Base-by-base conservation (phyloP, 2,329 filamentous ascomycete species). In the Fusarium tupiense region DNA sequence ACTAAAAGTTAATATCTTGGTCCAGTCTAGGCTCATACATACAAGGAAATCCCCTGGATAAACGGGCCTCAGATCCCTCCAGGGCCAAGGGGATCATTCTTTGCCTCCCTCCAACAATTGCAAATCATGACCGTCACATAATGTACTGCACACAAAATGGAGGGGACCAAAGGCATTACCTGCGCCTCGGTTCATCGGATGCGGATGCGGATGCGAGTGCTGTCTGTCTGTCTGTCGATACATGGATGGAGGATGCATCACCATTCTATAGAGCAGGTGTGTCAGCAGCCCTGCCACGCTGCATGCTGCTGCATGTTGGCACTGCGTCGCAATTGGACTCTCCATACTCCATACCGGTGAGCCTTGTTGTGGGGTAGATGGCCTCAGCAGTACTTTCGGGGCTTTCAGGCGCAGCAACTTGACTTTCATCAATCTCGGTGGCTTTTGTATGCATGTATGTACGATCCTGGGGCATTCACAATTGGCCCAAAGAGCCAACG, bases 341-440 rank as follows among this genome's bases (percentile, higher is more conserved):
- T 60, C 71, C 71, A 74, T 44, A 47, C 50, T 61, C 71, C 71
- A 73, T 74, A 73, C 71, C 71, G 71, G 71, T 73, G 71, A 74
- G 71, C 61, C 43, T 38, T 61, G 54, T 40, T 73, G 71, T 73
- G 71, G 71, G 71, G 71, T 71, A 74, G 71, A 69, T 68, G 71
- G 67, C 67, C 71, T 73, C 71, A 71, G 47, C 24, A 57, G 43
- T 61, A 49, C 43, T 59, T 71, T 71, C 56, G 37, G 44, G 66
- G 57, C 57, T 61, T 61, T 67, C 52, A 46, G 43, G 56, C 50
- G 66, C 61, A 50, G 69, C 46, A 69, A 7, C 13, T 26, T 38
- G 40, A 50, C 47, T 31, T 50, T 70, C 70, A 73, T 70, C 70
- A 73, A 73, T 73, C 70, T 73, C 71, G 54, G 70, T 49, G 54